Percentiles rank a stretch among this genome's conserved stretches.
phyloP scores from a whole-genome alignment of 192 early-diverging fungal species.

The Thoreauomyces humboldtii region DNA sequence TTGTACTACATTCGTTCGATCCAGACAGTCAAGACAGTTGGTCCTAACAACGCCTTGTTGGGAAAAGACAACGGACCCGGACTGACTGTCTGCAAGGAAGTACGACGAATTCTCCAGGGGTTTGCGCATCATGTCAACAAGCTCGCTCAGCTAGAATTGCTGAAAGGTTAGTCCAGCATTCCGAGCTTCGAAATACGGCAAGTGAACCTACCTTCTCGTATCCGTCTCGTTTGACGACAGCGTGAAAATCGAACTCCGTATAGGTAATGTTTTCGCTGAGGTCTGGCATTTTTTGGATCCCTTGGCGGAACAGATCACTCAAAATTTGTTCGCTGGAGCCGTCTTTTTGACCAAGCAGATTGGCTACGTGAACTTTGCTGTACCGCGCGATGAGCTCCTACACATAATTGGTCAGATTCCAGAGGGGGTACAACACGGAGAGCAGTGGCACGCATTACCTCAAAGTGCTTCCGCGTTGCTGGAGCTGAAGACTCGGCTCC shows the following conservation, averaged over 20 bases:
- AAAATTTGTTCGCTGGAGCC: slow-evolving; percentile 68
- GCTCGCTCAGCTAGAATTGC: slow-evolving; percentile 34
- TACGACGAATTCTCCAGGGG: slow-evolving; percentile 63
- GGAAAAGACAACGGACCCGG: slow-evolving; percentile 51
- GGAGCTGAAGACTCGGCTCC: slow-evolving; percentile 28
- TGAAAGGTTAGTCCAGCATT: not conserved
- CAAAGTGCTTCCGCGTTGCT: slow-evolving; percentile 48
- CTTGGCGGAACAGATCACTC: slow-evolving; percentile 59
- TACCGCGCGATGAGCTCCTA: slow-evolving; percentile 68
- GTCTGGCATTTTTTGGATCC: slow-evolving; percentile 34
- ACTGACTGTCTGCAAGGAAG: slow-evolving; percentile 64
- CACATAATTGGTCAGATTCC: not conserved
- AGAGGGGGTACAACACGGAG: not conserved
- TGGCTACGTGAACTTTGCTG: slow-evolving; percentile 70
- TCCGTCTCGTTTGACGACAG: slow-evolving; percentile 71
- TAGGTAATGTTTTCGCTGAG: slow-evolving; percentile 54
- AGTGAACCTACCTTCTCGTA: slow-evolving; percentile 62
- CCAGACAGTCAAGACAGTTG: slow-evolving; percentile 85
- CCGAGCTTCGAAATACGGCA: not conserved
- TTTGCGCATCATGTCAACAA: slow-evolving; percentile 54
- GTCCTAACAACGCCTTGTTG: slow-evolving; percentile 87
- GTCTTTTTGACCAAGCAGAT: slow-evolving; percentile 72
- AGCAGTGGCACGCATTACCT: slow-evolving; percentile 37
- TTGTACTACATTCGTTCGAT: slow-evolving; percentile 93
- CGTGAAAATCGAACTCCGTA: slow-evolving; percentile 82